Base-by-base conservation (phyloP, 768 basidiomycete species). In the Nidula microcarpa region DNA sequence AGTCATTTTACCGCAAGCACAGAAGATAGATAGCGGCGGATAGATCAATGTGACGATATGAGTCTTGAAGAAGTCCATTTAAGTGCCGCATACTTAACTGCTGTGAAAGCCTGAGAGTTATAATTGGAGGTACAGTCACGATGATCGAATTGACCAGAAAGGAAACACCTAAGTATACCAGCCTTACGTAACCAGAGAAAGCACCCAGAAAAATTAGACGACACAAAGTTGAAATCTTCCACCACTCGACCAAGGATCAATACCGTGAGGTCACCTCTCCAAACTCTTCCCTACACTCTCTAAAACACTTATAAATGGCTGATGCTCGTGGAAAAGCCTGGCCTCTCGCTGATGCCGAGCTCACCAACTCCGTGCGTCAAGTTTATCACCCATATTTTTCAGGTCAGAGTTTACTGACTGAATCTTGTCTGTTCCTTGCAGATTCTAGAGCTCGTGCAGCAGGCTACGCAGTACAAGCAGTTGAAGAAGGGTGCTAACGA, bases 401-500 rank as follows among this genome's bases (percentile, higher is more conserved):
- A n/a, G n/a, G n/a, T n/a, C n/a, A n/a, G n/a, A n/a, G n/a, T n/a
- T n/a, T n/a, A n/a, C n/a, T 10, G 32, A 23, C 32, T 11, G 9
- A 11, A 34, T 14, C 35, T 16, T 13, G n/a, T 44, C n/a, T 43
- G 11, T 33, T 50, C 18, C 23, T 34, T 30, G 35, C 62, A 96
- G 94, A 97, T 98, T 64, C 81, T 99, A 51, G 96, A 98, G 65
- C 79, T 98, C 53, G 89, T 97, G 33, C 93, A 97, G 68, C 91
- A 96, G 73, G 95, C 96, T 41, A 78, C 84, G n/a, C 89, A 94
- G 71, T 97, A 96, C 78, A 98, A 98, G 75, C 95, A 98, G 71
- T 75, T 98, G 47, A 98, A 98, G 77, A 98, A 98, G 76, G 96
- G 97, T 56, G 97, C 97, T 43, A 99, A 99, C 72, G 97, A 99